A percentile compares a stretch with the other conserved stretches of the same genome.
Conservation (phyloP, 1,284 basidiomycete genomes). For the Cystobasidiaceae sp. region DNA sequence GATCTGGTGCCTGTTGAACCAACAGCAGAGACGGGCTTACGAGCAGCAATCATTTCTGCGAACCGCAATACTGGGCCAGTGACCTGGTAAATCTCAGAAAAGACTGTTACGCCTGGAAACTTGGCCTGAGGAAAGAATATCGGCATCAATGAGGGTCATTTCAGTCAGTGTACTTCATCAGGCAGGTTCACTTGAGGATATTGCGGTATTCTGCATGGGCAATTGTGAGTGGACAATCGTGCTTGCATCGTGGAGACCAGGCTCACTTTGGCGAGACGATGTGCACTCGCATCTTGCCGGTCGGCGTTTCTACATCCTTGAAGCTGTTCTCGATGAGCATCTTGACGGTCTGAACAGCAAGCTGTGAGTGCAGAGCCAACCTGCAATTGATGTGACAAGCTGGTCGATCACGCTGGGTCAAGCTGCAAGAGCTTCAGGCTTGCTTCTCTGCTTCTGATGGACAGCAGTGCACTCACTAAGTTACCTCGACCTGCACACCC, state of each 20-base stretch:
- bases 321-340: slow-evolving; percentile 78
- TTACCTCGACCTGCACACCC: background rate
- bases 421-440: too few relatives aligned
- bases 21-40: too few relatives aligned
- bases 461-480: background rate
- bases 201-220: background rate
- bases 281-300: slow-evolving; percentile 68
- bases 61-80: slow-evolving; percentile 78
- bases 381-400: background rate
- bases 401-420: background rate
- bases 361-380: background rate
- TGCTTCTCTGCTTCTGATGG: background rate
- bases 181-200: background rate
- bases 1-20: too few relatives aligned
- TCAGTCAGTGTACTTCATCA: too few relatives aligned
- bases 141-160: slow-evolving; percentile 47
- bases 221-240: too few relatives aligned
- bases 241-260: background rate
- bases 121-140: slow-evolving; percentile 71
- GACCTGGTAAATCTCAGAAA: slow-evolving; percentile 50
- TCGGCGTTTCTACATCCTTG: slow-evolving; percentile 61
- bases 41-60: slow-evolving; percentile 83
- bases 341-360: background rate
- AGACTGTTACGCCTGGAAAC: slow-evolving; percentile 55
- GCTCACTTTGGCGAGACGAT: slow-evolving; percentile 58